Percentiles rank a stretch among this genome's conserved stretches.
These are phyloP conservation scores for Naganishia cerealis DNA, from an alignment of 1,284 basidiomycete species.

Conservation along the genomic window DNA sequence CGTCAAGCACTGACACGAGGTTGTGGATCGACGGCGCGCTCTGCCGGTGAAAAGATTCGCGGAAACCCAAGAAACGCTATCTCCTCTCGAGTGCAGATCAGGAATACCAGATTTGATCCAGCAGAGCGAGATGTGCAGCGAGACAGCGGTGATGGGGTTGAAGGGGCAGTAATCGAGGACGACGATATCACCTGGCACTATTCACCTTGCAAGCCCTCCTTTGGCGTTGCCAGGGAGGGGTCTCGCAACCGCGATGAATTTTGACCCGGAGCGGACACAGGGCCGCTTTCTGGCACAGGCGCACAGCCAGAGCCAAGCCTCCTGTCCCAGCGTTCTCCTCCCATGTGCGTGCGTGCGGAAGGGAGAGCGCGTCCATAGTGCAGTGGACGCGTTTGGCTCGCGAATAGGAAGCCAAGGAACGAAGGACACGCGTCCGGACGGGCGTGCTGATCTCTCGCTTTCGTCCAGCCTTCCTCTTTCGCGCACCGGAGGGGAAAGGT, in stretches of 20 bases:
- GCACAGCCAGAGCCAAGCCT: too few species aligned
- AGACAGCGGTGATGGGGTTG: not conserved
- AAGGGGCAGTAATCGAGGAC: not conserved
- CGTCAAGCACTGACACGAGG: not conserved
- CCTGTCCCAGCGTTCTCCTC: too few species aligned
- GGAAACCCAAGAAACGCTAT: not conserved
- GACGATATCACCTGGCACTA: not conserved
- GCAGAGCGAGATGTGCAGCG: not conserved
- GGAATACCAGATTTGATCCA: not conserved
- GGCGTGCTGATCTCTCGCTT: not conserved
- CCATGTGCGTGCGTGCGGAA: too few species aligned
- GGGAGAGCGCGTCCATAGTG: not conserved
- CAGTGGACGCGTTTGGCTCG: not conserved
- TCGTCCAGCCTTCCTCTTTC: not conserved
- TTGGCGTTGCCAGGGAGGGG: too few species aligned
- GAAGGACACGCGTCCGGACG: not conserved
- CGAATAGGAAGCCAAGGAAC: too few species aligned
- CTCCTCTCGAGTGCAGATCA: conserved; percentile 1
- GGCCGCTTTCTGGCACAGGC: too few species aligned
- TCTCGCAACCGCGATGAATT: too few species aligned
- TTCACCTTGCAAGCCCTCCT: too few species aligned
- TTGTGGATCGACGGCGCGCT: not conserved
- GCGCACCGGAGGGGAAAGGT: not conserved
- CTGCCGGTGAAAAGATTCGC: not conserved
- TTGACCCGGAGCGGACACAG: too few species aligned